A percentile compares a stretch with the other conserved stretches of the same genome.
Conservation (phyloP, 140 eudicot species). For the Oenanthe javanica region DNA sequence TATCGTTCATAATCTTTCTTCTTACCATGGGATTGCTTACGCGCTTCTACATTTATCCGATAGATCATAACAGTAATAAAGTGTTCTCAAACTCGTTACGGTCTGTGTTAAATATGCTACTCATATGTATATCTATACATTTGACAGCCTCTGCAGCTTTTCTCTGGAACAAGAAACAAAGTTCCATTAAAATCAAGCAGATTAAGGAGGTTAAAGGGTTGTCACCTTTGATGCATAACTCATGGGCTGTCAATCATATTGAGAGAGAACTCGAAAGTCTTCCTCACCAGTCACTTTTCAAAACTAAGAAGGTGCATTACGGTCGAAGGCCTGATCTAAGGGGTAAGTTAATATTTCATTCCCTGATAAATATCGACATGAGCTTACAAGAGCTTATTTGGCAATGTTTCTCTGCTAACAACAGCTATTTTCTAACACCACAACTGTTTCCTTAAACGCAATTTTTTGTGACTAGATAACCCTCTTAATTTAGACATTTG, state of each 20-base stretch:
- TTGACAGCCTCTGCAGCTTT: conserved; percentile 23
- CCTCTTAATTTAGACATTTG: no score
- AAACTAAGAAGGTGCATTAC: conserved; percentile 25
- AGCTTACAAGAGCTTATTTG: background rate
- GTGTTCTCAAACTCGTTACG: conserved; percentile 24
- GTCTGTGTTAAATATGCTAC: conserved; percentile 24
- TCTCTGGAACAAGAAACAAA: conserved; percentile 45
- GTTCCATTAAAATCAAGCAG: conserved; percentile 28
- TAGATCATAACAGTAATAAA: conserved; percentile 29
- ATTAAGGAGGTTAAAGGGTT: conserved; percentile 18
- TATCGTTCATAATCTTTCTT: conserved; percentile 33
- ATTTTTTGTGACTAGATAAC: no score
- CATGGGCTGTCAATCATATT: conserved; percentile 18
- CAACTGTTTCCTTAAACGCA: no score
- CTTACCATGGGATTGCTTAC: conserved; percentile 30
- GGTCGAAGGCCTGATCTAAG: conserved; percentile 39
- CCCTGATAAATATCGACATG: background rate
- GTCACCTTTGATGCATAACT: conserved; percentile 12
- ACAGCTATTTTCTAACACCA: no score
- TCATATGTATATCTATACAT: conserved; percentile 37
- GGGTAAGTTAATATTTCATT: conserved; percentile 21
- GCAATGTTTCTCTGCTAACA: background rate
- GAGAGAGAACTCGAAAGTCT: conserved; percentile 51
- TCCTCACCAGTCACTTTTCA: conserved; percentile 24
- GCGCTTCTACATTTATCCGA: conserved; percentile 42